These are phyloP conservation scores for Salix exigua DNA, from an alignment of 345 rosid species.

Conservation along the genomic window DNA sequence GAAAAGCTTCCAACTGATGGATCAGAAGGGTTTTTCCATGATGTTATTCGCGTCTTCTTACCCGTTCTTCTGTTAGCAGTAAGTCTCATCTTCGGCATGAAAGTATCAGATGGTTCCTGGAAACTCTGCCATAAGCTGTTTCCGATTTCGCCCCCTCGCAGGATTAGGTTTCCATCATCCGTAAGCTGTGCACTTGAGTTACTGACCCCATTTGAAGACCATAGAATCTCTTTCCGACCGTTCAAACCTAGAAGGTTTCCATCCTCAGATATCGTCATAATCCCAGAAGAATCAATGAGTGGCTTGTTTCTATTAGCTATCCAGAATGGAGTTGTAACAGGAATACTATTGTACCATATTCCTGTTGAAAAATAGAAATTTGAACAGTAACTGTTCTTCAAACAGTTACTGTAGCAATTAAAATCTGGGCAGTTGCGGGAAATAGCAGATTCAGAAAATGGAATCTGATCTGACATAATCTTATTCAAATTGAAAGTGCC, in stretches of 20 bases:
- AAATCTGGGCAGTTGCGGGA: too few relatives aligned
- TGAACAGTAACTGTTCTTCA: too few relatives aligned
- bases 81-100: constrained; percentile 38
- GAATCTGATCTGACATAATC: too few relatives aligned
- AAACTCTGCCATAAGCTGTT: constrained; percentile 57
- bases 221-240: constrained; percentile 31
- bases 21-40: constrained; percentile 53
- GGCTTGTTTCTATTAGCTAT: constrained; percentile 15
- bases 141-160: constrained; percentile 26
- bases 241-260: constrained; percentile 45
- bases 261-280: constrained; percentile 14
- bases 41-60: constrained; percentile 26
- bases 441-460: too few relatives aligned
- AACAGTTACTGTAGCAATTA: too few relatives aligned
- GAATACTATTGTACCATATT: constrained; percentile 7
- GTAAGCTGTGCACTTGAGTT: constrained; percentile 37
- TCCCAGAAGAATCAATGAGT: constrained; percentile 31
- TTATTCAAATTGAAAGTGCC: too few relatives aligned
- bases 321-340: constrained; percentile 1
- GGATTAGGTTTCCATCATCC: constrained; percentile 48
- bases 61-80: constrained; percentile 24
- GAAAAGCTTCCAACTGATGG: constrained; percentile 51
- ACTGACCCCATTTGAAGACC: constrained; percentile 41
- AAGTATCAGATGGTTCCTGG: constrained; percentile 32
- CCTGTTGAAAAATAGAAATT: too few relatives aligned